These are phyloP conservation scores for Erigeron canadensis DNA, from an alignment of 129 eudicot genomes.

Conservation along the genomic window DNA sequence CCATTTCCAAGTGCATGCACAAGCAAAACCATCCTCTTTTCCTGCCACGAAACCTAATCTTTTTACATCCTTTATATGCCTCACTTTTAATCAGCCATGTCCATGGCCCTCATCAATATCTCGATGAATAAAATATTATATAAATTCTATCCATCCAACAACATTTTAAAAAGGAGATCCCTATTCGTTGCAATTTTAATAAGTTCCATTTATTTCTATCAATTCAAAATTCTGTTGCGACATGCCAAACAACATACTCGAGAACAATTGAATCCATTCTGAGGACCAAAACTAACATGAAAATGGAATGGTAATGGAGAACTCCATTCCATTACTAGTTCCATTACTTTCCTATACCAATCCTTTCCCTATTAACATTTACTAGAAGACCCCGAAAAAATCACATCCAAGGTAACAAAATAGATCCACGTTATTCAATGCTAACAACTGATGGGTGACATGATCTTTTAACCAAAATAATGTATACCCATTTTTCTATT, in stretches of 20 bases:
- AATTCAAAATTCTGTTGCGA: background rate
- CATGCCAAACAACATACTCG: background rate
- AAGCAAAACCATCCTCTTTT: too few species aligned
- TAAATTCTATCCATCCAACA: background rate
- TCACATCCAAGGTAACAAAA: constrained; percentile 5
- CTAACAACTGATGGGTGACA: constrained; percentile 10
- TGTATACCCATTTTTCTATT: constrained; percentile 7
- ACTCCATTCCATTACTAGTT: constrained; percentile 4
- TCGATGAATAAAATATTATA: too few species aligned
- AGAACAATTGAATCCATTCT: background rate
- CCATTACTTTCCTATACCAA: constrained; percentile 8
- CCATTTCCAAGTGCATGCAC: too few species aligned
- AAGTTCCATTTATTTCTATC: background rate
- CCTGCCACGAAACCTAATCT: too few species aligned
- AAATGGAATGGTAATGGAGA: constrained; percentile 8
- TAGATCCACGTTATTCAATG: constrained; percentile 18
- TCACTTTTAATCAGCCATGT: too few species aligned
- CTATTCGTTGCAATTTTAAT: background rate
- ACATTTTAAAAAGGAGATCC: background rate
- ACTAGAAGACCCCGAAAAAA: background rate
- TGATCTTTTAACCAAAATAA: constrained; percentile 4
- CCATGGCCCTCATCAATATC: too few species aligned
- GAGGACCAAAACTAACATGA: background rate
- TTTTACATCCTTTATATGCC: too few species aligned
- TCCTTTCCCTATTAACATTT: constrained; percentile 1